These are phyloP conservation scores for Entomortierella chlamydospora DNA, from an alignment of 192 early-diverging fungal species.

Conservation along the genomic window DNA sequence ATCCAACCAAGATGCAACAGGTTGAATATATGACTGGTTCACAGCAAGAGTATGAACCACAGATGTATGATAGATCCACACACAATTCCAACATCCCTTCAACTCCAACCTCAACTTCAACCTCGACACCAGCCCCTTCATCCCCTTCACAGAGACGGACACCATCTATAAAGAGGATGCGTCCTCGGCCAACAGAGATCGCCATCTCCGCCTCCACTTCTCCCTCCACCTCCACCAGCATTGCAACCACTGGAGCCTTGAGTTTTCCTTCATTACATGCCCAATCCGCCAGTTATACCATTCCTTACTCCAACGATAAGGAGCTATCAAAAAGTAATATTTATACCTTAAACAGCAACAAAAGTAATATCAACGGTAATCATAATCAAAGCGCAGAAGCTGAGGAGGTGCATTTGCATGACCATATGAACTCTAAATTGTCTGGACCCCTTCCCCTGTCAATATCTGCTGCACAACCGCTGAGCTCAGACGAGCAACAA, in stretches of 20 bases:
- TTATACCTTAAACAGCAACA: not conserved
- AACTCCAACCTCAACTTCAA: not conserved
- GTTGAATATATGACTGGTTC: conserved; percentile 27
- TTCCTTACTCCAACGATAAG: not conserved
- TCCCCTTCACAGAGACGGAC: not conserved
- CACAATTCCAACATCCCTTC: not conserved
- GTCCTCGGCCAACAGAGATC: conserved; percentile 38
- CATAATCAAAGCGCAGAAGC: conserved; percentile 4
- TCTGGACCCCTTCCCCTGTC: conserved; percentile 8
- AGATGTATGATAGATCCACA: conserved; percentile 3
- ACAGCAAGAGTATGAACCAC: conserved; percentile 1
- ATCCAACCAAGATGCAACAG: conserved; percentile 21
- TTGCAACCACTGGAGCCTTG: not conserved
- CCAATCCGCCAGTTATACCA: not conserved
- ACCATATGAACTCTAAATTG: not conserved
- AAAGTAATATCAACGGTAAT: conserved; percentile 26
- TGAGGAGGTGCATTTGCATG: conserved; percentile 8
- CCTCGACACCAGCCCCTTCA: not conserved
- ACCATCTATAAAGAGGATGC: conserved; percentile 36
- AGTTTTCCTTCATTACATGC: not conserved
- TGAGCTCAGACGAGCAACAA: conserved; percentile 1
- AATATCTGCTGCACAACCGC: conserved; percentile 3
- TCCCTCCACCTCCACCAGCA: no score
- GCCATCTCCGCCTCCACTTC: not conserved
- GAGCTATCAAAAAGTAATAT: not conserved